These are phyloP conservation scores for Biscutella laevigata DNA, from an alignment of 441 rosid species.

Conservation along the genomic window DNA sequence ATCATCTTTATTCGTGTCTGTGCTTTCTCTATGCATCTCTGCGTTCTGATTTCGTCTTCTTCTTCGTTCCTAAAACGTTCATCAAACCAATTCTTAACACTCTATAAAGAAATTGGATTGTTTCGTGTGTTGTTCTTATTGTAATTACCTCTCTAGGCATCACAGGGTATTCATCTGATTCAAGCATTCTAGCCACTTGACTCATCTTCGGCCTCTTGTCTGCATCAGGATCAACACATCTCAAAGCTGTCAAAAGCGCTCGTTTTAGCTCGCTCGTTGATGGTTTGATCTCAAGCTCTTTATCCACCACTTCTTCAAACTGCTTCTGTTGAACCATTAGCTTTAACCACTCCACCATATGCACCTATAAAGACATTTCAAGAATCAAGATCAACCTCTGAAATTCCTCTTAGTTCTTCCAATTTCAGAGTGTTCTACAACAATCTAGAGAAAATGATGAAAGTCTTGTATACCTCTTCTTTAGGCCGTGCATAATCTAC, in stretches of 20 bases:
- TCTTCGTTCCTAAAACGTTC: constrained; percentile 57
- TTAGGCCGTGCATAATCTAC: constrained; percentile 79
- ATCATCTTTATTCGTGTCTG: constrained; percentile 43
- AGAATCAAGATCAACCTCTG: constrained; percentile 1
- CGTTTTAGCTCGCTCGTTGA: constrained; percentile 54
- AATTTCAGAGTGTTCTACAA: not conserved
- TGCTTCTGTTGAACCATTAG: constrained; percentile 62
- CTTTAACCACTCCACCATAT: constrained; percentile 78
- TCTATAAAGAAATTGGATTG: not conserved
- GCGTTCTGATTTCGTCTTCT: constrained; percentile 46
- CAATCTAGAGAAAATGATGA: not conserved
- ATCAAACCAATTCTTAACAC: not conserved
- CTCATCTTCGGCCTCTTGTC: constrained; percentile 75
- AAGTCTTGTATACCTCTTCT: constrained; percentile 51
- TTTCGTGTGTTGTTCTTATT: not conserved
- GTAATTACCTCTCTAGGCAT: constrained; percentile 52
- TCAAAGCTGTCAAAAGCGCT: constrained; percentile 63
- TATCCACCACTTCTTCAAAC: constrained; percentile 63
- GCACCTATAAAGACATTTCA: constrained; percentile 39
- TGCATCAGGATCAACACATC: constrained; percentile 75
- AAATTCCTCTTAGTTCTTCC: not conserved
- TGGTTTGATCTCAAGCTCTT: constrained; percentile 49
- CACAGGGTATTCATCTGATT: constrained; percentile 64
- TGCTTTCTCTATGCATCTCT: constrained; percentile 37
- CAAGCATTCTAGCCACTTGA: constrained; percentile 74